Conservation (phyloP, 2,329 filamentous ascomycete genomes). For the Alternaria panax region DNA sequence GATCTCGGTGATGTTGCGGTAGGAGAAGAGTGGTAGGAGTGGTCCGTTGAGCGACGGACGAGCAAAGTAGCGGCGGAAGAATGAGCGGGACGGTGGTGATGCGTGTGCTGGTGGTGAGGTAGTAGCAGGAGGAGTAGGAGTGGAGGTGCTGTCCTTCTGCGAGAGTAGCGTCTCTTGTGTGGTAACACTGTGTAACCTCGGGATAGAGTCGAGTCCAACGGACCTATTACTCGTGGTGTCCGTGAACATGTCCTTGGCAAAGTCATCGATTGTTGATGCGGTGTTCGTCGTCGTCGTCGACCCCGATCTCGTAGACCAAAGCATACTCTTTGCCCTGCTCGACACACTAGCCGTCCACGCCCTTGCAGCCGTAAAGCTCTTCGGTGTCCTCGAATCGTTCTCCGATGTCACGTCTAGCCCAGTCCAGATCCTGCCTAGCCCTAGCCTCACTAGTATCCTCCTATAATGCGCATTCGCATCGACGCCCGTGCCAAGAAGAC, state of each 20-base stretch:
- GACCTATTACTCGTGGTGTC: slow-evolving; percentile 26
- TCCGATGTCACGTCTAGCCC: slow-evolving; percentile 31
- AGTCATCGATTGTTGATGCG: slow-evolving; percentile 26
- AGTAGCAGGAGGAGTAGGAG: not conserved
- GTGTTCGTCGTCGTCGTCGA: slow-evolving; percentile 25
- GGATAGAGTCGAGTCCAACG: slow-evolving; percentile 1
- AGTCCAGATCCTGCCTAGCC: slow-evolving; percentile 42
- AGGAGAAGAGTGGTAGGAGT: slow-evolving; percentile 32
- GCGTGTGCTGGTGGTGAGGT: not conserved
- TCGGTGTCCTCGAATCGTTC: slow-evolving; percentile 19
- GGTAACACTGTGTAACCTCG: slow-evolving; percentile 12
- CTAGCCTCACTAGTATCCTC: slow-evolving; percentile 31
- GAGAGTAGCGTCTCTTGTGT: slow-evolving; percentile 17
- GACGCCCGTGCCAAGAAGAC: slow-evolving; percentile 70
- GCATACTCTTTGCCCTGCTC: slow-evolving; percentile 36
- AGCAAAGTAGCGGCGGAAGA: slow-evolving; percentile 32
- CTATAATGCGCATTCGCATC: slow-evolving; percentile 59
- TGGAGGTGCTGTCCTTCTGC: not conserved
- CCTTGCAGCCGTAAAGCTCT: slow-evolving; percentile 22
- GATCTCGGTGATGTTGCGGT: slow-evolving; percentile 11
- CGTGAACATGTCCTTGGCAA: slow-evolving; percentile 11
- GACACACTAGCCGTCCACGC: slow-evolving; percentile 27
- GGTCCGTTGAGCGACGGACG: slow-evolving; percentile 5
- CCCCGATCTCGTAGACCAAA: slow-evolving; percentile 25
- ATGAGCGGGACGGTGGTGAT: slow-evolving; percentile 6